Conservation (phyloP, 352 stramenopile species). For the Saprolegnia diclina region DNA sequence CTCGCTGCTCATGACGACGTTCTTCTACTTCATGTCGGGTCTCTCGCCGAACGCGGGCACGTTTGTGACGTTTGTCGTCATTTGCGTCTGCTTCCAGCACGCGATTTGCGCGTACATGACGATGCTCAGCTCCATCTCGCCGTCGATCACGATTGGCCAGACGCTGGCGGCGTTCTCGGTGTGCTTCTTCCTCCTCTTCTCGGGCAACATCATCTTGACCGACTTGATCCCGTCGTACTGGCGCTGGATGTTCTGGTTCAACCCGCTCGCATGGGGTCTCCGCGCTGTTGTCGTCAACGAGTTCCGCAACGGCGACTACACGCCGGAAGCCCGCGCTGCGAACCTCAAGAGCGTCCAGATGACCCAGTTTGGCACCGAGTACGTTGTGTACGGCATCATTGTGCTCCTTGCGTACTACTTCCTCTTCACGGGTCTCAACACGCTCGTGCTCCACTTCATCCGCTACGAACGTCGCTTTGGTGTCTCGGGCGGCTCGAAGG, state of each 20-base stretch:
- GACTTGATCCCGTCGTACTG: constrained; percentile 26
- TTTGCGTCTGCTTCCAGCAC: constrained; percentile 25
- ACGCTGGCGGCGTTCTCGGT: constrained; percentile 19
- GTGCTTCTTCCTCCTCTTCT: constrained; percentile 27
- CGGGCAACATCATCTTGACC: constrained; percentile 26
- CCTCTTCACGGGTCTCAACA: constrained; percentile 27
- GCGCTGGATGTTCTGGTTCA: constrained; percentile 28
- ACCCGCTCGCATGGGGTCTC: constrained; percentile 26
- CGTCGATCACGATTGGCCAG: constrained; percentile 24
- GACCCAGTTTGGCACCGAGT: constrained; percentile 18
- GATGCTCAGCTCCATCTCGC: constrained; percentile 25
- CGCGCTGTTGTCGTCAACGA: constrained; percentile 21
- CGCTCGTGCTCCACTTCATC: constrained; percentile 26
- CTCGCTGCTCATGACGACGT: constrained; percentile 38
- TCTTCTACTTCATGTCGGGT: constrained; percentile 51
- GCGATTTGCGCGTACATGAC: constrained; percentile 27
- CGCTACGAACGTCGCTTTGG: constrained; percentile 25
- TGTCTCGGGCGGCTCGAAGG: constrained; percentile 24
- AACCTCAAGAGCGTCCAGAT: constrained; percentile 13
- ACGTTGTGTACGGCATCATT: constrained; percentile 17
- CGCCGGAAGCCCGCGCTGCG: background rate
- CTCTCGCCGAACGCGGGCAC: constrained; percentile 5
- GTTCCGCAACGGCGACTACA: constrained; percentile 20
- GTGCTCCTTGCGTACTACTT: constrained; percentile 28
- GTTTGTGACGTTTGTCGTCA: constrained; percentile 21